Conservation (phyloP, 208 protist genomes). For the Vickermania ingenoplastis region DNA sequence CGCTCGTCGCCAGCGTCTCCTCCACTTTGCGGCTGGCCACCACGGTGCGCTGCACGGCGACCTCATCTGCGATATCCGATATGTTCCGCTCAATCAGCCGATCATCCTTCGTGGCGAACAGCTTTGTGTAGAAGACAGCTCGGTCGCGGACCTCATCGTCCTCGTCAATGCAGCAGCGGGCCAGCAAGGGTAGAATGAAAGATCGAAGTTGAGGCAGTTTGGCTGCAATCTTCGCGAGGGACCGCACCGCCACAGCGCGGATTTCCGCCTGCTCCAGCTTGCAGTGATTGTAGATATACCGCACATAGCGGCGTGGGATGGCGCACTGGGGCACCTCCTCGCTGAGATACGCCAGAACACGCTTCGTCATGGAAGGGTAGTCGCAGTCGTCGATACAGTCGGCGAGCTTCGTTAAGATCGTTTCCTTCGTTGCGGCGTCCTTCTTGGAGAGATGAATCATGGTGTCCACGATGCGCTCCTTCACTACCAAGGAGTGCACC, state of each 20-base stretch:
- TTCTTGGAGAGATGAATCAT: constrained; percentile 90
- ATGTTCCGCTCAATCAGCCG: constrained; percentile 51
- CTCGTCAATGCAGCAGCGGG: constrained; percentile 87
- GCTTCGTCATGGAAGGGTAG: constrained; percentile 90
- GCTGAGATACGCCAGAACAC: constrained; percentile 95
- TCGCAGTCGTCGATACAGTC: constrained; percentile 99
- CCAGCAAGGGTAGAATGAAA: constrained; percentile 86
- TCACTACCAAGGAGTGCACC: constrained; percentile 90
- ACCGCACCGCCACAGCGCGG: constrained; percentile 92
- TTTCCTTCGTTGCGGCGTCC: constrained; percentile 87
- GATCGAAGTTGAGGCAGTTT: constrained; percentile 70
- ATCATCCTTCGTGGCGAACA: constrained; percentile 81
- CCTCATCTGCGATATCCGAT: constrained; percentile 45
- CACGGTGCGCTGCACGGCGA: not conserved
- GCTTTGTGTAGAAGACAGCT: constrained; percentile 85
- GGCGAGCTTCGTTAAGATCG: constrained; percentile 91
- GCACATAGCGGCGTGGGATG: constrained; percentile 83
- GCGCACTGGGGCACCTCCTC: constrained; percentile 89
- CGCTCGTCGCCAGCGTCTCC: not conserved
- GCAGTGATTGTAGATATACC: constrained; percentile 98
- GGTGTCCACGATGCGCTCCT: constrained; percentile 94
- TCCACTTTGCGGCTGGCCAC: not conserved
- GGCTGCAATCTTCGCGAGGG: constrained; percentile 96
- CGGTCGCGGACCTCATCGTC: constrained; percentile 99
- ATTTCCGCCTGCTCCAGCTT: constrained; percentile 91